These are phyloP conservation scores for Fusarium torulosum DNA, from an alignment of 2,329 filamentous ascomycete species.

Conservation along the genomic window DNA sequence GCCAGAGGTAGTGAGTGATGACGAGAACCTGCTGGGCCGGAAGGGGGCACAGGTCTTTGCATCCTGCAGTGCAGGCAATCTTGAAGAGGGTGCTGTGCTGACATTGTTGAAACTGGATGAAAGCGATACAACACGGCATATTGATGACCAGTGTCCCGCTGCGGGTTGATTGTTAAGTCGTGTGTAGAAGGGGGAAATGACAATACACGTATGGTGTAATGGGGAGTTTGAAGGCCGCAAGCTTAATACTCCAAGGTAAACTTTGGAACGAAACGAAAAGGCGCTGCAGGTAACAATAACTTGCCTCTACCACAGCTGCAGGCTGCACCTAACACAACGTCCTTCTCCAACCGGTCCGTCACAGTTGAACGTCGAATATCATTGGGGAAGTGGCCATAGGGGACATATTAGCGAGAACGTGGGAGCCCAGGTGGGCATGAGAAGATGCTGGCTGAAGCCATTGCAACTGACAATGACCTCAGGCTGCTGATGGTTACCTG, in stretches of 20 bases:
- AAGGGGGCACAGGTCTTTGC: conserved; percentile 43
- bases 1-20: conserved; percentile 45
- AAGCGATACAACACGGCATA: conserved; percentile 51
- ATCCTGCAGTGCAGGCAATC: conserved; percentile 47
- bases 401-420: background rate
- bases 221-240: background rate
- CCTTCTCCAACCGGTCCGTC: conserved; percentile 2
- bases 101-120: conserved; percentile 46
- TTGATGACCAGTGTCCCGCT: background rate
- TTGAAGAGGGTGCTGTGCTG: conserved; percentile 47
- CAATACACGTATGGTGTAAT: background rate
- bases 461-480: conserved; percentile 3
- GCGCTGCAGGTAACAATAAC: background rate
- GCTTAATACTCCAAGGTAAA: background rate
- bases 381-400: conserved; percentile 31
- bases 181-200: background rate
- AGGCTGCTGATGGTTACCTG: background rate
- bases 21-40: conserved; percentile 39
- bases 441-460: conserved; percentile 13
- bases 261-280: background rate
- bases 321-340: conserved; percentile 23
- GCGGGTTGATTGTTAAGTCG: background rate
- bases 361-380: conserved; percentile 21
- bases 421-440: background rate
- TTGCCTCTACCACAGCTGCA: background rate